Percentiles rank a stretch among this genome's conserved stretches.
Evolutionary conservation across 1,284 basidiomycete species (phyloP).

Genomic region (Papiliotrema fonsecae): DNA sequence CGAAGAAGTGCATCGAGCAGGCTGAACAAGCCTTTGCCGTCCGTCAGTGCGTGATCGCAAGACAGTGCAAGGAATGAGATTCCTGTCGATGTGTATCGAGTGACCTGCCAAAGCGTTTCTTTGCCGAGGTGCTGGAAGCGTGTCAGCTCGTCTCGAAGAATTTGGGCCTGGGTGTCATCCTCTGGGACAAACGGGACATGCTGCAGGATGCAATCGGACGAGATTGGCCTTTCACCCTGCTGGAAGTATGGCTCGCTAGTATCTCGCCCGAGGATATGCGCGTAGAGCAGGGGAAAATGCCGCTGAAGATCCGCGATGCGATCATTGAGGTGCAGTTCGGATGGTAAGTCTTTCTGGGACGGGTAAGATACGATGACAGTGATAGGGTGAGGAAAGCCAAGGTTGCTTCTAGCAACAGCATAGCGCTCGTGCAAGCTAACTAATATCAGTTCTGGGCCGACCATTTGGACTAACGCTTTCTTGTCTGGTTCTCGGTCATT

Average conservation of each 20-base stretch:
- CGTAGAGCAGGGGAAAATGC: conserved; percentile 27
- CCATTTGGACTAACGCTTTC: too few species aligned
- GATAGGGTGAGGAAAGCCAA: conserved; percentile 21
- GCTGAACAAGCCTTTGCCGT: conserved; percentile 18
- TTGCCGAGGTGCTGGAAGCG: conserved; percentile 1
- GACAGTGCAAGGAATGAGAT: conserved; percentile 12
- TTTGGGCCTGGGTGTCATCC: conserved; percentile 1
- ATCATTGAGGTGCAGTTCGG: conserved; percentile 8
- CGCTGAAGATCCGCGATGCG: conserved; percentile 26
- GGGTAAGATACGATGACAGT: conserved; percentile 23
- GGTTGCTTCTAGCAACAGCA: conserved; percentile 22
- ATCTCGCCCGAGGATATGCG: conserved; percentile 9
- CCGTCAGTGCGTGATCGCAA: conserved; percentile 13
- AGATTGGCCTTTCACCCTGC: conserved; percentile 7
- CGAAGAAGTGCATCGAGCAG: conserved; percentile 15
- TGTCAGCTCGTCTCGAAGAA: background rate
- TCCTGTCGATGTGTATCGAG: background rate
- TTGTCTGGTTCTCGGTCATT: too few species aligned
- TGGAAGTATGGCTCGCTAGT: conserved; percentile 11
- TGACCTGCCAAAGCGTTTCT: conserved; percentile 14
- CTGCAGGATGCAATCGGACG: conserved; percentile 9
- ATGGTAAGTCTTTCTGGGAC: conserved; percentile 10
- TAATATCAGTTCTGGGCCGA: too few species aligned
- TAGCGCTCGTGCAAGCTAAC: conserved; percentile 34
- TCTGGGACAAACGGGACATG: background rate